Conservation (phyloP, 306 rosid species). For the Rosa multiflora region DNA sequence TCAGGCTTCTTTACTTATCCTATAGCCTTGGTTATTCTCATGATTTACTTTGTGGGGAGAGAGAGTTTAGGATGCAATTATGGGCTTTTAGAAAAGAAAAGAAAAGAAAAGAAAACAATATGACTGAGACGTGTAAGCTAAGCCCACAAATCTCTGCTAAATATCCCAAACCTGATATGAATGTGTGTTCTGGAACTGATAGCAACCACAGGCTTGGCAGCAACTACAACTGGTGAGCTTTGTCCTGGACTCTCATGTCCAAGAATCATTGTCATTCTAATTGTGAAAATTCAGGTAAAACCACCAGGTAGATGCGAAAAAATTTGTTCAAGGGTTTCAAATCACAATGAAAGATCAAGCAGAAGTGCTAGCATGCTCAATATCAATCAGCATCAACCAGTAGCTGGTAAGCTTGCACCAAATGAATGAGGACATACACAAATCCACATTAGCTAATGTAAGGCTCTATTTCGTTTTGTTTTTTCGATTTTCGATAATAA, state of each 20-base stretch:
- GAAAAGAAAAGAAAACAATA: not conserved
- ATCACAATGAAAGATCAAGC: slow-evolving; percentile 15
- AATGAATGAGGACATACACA: slow-evolving; percentile 4
- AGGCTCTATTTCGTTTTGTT: not conserved
- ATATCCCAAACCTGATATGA: slow-evolving; percentile 4
- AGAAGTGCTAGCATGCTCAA: not conserved
- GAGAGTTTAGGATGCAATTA: not conserved
- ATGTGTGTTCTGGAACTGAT: slow-evolving; percentile 2
- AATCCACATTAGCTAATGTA: not conserved
- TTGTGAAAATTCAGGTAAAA: not conserved
- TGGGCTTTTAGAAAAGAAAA: not conserved
- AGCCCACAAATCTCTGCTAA: not conserved
- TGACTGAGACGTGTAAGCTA: slow-evolving; percentile 13
- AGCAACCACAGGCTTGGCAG: slow-evolving; percentile 3
- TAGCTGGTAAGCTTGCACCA: slow-evolving; percentile 17
- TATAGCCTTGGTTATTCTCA: slow-evolving; percentile 4
- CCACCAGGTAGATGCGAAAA: not conserved
- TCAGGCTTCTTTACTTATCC: slow-evolving; percentile 8
- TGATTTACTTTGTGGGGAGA: not conserved
- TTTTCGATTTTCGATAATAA: no score
- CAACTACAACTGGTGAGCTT: slow-evolving; percentile 9
- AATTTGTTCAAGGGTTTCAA: not conserved
- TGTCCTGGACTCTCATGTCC: slow-evolving; percentile 5
- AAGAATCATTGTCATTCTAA: not conserved
- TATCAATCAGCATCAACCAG: slow-evolving; percentile 22